Evolutionary conservation across 2,329 filamentous ascomycete species (phyloP).

Genomic region (Talaromyces sp.): DNA sequence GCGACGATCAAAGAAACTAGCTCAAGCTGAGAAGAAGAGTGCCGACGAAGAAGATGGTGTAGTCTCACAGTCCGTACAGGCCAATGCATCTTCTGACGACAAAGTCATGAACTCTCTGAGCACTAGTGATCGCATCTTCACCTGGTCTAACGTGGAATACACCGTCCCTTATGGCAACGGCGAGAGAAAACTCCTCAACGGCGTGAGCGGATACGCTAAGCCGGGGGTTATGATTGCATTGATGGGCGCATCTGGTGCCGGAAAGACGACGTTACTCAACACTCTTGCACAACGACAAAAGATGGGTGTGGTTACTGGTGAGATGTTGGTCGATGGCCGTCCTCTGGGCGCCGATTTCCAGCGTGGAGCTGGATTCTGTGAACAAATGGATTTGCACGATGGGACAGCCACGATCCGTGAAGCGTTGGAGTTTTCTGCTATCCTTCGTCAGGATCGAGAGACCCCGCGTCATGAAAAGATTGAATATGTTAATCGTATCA

Average conservation of each 20-base stretch:
- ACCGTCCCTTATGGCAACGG: conserved; percentile 64
- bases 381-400: conserved; percentile 69
- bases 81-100: neutral
- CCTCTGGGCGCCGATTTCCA: conserved; percentile 60
- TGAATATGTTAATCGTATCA: conserved; percentile 62
- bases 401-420: conserved; percentile 62
- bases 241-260: conserved; percentile 75
- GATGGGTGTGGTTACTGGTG: conserved; percentile 58
- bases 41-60: conserved; percentile 13
- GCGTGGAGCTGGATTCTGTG: conserved; percentile 64
- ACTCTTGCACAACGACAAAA: conserved; percentile 68
- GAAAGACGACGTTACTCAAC: conserved; percentile 78
- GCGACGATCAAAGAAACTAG: conserved; percentile 41
- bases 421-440: conserved; percentile 63
- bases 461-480: conserved; percentile 57
- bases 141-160: conserved; percentile 66
- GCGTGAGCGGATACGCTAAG: conserved; percentile 71
- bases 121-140: conserved; percentile 60
- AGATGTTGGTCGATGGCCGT: conserved; percentile 67
- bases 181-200: conserved; percentile 59
- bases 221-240: conserved; percentile 75
- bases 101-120: conserved; percentile 20
- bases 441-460: conserved; percentile 55
- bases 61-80: neutral
- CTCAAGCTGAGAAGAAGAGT: conserved; percentile 22